Conservation (phyloP, 768 basidiomycete species). For the Panaeolus cyanescens region DNA sequence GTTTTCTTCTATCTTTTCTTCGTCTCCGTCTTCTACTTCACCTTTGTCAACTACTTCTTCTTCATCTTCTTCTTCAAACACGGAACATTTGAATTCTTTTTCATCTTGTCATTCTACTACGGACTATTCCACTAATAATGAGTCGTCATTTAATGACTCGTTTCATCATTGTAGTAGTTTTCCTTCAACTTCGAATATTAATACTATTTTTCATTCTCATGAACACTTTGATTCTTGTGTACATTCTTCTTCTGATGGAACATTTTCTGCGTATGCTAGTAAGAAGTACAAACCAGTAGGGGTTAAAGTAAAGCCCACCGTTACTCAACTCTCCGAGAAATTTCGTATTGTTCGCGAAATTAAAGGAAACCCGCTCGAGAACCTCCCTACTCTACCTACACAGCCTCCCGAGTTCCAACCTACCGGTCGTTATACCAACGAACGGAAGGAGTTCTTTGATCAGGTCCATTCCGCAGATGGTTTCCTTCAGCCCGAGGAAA, state of each 20-base stretch:
- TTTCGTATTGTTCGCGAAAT: constrained; percentile 28
- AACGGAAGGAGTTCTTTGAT: constrained; percentile 18
- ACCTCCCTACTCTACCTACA: constrained; percentile 19
- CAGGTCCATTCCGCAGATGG: constrained; percentile 11
- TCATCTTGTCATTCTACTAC: constrained; percentile 28
- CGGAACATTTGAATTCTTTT: constrained; percentile 4
- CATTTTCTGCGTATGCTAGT: neutral
- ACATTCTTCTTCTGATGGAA: too few relatives aligned
- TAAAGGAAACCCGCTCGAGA: constrained; percentile 25
- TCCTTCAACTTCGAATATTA: neutral
- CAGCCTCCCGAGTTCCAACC: constrained; percentile 22
- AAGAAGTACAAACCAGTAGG: constrained; percentile 34
- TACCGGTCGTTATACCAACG: constrained; percentile 23
- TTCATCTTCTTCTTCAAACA: neutral
- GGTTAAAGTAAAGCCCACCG: constrained; percentile 21
- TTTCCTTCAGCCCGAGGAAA: constrained; percentile 35
- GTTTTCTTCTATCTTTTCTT: neutral
- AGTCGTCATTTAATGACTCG: neutral
- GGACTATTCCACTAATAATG: constrained; percentile 11
- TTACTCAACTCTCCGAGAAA: constrained; percentile 21
- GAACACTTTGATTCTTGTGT: neutral
- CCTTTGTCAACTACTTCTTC: neutral
- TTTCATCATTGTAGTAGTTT: neutral
- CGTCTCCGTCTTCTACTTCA: neutral
- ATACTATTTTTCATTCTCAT: neutral